Percentiles rank a stretch among this genome's conserved stretches.
phyloP scores from a whole-genome alignment of 371 early-diverging fungal species.

The Blastocladiella emersonii region DNA sequence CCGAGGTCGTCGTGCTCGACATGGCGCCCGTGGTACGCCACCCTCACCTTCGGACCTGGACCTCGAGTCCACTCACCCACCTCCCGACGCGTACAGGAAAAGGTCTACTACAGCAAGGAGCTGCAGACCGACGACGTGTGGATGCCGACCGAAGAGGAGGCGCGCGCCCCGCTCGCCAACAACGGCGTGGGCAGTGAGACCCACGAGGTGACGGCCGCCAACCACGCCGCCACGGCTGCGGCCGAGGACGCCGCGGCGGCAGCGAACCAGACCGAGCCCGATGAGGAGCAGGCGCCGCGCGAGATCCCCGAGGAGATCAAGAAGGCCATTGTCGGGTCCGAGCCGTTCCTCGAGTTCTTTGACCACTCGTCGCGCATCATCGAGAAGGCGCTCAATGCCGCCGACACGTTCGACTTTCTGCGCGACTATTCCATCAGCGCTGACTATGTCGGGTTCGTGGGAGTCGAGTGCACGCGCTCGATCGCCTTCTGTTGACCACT shows the following conservation, averaged over 20 bases:
- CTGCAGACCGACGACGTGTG: conserved; percentile 62
- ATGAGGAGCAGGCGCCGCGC: not conserved
- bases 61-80: not conserved
- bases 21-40: conserved; percentile 56
- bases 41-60: not conserved
- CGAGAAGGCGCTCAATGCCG: conserved; percentile 60
- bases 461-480: not conserved
- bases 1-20: conserved; percentile 58
- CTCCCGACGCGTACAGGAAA: conserved; percentile 36
- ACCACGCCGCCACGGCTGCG: not conserved
- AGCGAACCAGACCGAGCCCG: no score
- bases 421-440: conserved; percentile 76
- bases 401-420: conserved; percentile 54
- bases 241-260: not conserved
- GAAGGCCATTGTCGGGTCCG: conserved; percentile 49
- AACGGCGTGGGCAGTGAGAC: no score
- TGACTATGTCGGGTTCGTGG: conserved; percentile 38
- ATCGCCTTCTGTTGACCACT: no score
- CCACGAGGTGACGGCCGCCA: no score
- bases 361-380: conserved; percentile 71
- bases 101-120: conserved; percentile 79
- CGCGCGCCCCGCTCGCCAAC: not conserved
- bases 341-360: conserved; percentile 70
- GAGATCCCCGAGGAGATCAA: conserved; percentile 63
- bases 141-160: not conserved